phyloP scores from a whole-genome alignment of 371 early-diverging fungal species.

The Mortierella sp. region DNA sequence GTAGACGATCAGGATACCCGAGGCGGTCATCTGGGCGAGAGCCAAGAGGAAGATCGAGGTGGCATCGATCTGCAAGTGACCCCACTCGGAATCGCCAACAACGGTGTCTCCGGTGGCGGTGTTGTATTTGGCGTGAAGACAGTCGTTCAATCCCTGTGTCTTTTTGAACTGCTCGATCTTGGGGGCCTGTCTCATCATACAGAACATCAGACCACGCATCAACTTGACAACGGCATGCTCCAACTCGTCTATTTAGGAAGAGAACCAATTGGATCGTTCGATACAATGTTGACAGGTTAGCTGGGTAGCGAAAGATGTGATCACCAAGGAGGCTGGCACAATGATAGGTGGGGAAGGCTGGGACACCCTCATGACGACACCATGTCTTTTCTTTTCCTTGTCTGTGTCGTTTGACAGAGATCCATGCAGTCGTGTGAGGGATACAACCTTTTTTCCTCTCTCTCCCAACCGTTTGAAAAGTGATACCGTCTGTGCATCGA shows the following conservation, averaged over 20 bases:
- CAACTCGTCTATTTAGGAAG: conserved; percentile 76
- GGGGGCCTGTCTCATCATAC: conserved; percentile 90
- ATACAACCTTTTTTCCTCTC: background rate
- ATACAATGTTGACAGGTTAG: background rate
- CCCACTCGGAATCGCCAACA: conserved; percentile 91
- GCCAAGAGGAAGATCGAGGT: conserved; percentile 85
- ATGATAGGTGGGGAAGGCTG: background rate
- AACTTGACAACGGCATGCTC: conserved; percentile 89
- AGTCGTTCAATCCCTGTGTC: conserved; percentile 76
- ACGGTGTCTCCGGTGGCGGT: conserved; percentile 90
- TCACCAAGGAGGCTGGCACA: background rate
- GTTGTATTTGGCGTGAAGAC: conserved; percentile 92
- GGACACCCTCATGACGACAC: background rate
- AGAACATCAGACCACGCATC: conserved; percentile 85
- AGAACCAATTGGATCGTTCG: background rate
- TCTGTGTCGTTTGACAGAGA: background rate
- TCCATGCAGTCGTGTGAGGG: background rate
- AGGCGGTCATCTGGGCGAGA: conserved; percentile 90
- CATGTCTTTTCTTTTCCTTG: background rate
- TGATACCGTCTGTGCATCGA: background rate
- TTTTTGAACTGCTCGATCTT: conserved; percentile 90
- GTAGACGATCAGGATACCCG: conserved; percentile 83
- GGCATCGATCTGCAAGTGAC: conserved; percentile 87
- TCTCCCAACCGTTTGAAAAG: background rate
- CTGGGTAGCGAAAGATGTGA: background rate